Conservation (phyloP, 2,329 filamentous ascomycete genomes). For the Sordariomycetes sp. region DNA sequence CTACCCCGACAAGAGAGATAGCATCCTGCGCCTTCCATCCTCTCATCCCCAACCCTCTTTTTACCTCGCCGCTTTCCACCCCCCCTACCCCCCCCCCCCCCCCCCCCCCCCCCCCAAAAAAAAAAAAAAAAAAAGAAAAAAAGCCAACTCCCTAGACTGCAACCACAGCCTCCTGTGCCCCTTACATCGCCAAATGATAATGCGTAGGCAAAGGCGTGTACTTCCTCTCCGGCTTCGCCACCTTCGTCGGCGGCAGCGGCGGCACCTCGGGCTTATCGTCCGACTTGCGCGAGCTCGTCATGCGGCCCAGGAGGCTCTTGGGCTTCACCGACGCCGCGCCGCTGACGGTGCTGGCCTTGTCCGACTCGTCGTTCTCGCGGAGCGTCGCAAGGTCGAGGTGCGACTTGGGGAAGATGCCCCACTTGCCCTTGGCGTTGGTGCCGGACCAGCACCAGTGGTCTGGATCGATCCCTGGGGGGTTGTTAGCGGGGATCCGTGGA, state of each 20-base stretch:
- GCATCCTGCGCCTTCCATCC: no score
- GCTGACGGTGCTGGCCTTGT: background rate
- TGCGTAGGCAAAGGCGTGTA: background rate
- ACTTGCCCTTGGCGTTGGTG: slow-evolving; percentile 35
- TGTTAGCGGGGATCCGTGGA: slow-evolving; percentile 1
- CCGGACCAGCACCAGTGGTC: slow-evolving; percentile 45
- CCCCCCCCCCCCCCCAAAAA: no score
- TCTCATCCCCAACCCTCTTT: no score
- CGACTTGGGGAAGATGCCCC: slow-evolving; percentile 37
- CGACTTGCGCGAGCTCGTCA: slow-evolving; percentile 5
- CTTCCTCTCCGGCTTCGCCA: background rate
- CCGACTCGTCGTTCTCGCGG: slow-evolving; percentile 15
- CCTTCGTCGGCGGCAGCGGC: background rate
- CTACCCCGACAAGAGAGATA: no score
- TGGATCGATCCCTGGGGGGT: slow-evolving; percentile 23
- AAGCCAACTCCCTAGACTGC: background rate
- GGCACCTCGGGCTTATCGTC: slow-evolving; percentile 1
- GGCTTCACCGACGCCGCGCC: background rate
- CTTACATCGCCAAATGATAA: background rate
- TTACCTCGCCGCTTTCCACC: no score
- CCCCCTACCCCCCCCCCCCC: no score
- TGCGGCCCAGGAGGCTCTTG: slow-evolving; percentile 1
- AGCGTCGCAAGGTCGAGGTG: slow-evolving; percentile 32
- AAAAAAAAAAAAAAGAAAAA: no score
- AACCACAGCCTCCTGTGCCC: background rate